Base-by-base conservation (phyloP, 2,329 filamentous ascomycete species). In the Verticillium dahliae region DNA sequence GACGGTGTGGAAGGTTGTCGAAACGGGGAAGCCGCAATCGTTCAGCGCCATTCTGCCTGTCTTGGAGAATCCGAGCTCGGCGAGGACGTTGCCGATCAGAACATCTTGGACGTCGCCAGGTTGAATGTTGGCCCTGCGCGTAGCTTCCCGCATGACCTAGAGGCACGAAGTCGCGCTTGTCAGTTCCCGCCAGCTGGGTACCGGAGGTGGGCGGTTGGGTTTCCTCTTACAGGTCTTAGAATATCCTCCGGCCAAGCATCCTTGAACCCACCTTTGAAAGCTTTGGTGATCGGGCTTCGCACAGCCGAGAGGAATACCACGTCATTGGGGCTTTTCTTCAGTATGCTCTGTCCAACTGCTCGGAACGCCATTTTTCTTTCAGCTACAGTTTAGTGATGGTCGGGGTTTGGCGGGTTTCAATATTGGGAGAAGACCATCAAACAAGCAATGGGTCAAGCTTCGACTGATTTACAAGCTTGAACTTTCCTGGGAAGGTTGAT, bases 171-270 rank as follows among this genome's bases (percentile, higher is more conserved):
- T 10, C 35, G 22, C 6, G n/a, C 14, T 9, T 37, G 35, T 37
- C 9, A 37, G 35, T 13, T 13, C 50, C 86, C 86, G 62, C 85
- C 83, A 58, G 92, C 81, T 0, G 90, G 93, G 18, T 90, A 90
- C 62, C 72, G 73, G 18, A 86, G 77, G 27, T 85, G 90, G 54
- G 81, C 76, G 27, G 88, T 83, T 60, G 97, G 89, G 60, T 9
- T 37, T 37, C 13, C 35, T 37, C 35, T 22, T 57, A 69, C 81
- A 58, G 79, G 75, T 18, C 80, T 79, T 60, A 89, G 82, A 60
- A 90, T 77, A 72, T 89, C 85, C 73, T 90, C 87, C 62, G 88
- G 86, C 72, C 87, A 85, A 31, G 87, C 83, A 71, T 89, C 83
- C 72, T 84, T 83, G 69, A 90, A 82, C 10, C 84, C 84, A 66